Evolutionary conservation across 306 rosid genomes (phyloP), one percentile per base, ranked within the genome.

Genomic region (Aeschynomene evenia): DNA sequence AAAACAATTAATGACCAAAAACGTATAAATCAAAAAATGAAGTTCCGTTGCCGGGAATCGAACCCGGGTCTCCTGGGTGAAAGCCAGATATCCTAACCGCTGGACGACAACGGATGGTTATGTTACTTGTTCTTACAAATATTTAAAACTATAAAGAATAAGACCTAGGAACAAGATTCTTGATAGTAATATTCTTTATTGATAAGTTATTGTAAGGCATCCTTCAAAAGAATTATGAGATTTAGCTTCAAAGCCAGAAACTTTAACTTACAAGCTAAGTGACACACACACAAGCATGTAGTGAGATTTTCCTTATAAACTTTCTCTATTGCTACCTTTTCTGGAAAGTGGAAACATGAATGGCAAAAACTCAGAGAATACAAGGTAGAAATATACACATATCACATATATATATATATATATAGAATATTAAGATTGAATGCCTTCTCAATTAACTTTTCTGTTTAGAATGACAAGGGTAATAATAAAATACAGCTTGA

Each of bases 21-120:
- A 0, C 31, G 3, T 28, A 28, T 31, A 5, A 5, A 0, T 10
- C 1, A 40, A 40, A 40, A 40, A 40, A 2, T 10, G 2, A 14
- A 0, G 5, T 78, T 89, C 91, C 89, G 72, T 78, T 90, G 96
- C 97, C 96, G 96, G 93, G 94, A 90, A 88, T 93, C 90, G 96
- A 90, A 93, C 96, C 97, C 98, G 90, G 96, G 96, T 93, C 98
- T 82, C 96, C 96, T 86, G 93, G 94, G 97, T 90, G 98, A 93
- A 93, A 93, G 97, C 97, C 96, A 90, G 91, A 90, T 78, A 93
- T 93, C 96, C 91, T 90, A 93, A 90, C 97, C 96, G 93, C 98
- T 93, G 96, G 98, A 93, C 93, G 94, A 93, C 94, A 93, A 85
- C 72, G 89, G 91, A 70, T 56, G 51, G 0, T n/a, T 6, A 8